Percentiles rank a stretch among this genome's conserved stretches.
Evolutionary conservation across 352 stramenopile species (phyloP).

Genomic region (Phytophthora agathidicida): DNA sequence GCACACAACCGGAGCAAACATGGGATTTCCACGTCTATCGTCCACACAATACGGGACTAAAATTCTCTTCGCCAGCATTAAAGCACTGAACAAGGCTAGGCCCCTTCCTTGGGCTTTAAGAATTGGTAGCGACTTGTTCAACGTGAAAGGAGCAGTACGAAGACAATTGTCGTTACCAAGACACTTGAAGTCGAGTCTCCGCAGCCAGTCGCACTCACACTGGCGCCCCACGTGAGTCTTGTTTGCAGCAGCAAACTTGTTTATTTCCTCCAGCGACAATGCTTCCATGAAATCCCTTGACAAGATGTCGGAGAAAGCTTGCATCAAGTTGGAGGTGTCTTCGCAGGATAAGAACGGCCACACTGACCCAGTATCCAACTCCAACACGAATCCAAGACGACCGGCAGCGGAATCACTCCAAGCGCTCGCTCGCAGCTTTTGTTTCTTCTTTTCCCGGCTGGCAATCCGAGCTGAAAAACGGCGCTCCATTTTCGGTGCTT

Average conservation of each 20-base stretch:
- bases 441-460: slow-evolving; percentile 1
- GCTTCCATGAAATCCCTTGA: neutral
- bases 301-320: neutral
- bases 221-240: slow-evolving; percentile 8
- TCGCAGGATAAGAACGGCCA: neutral
- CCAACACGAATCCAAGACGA: slow-evolving; percentile 3
- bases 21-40: neutral
- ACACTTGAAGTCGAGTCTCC: slow-evolving; percentile 8
- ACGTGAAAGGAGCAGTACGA: neutral
- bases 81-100: slow-evolving; percentile 1
- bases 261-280: neutral
- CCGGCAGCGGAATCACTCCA: neutral
- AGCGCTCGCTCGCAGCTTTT: neutral
- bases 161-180: neutral
- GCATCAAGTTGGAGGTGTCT: slow-evolving; percentile 2
- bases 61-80: neutral
- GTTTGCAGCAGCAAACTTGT: slow-evolving; percentile 8
- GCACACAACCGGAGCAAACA: slow-evolving; percentile 5
- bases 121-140: slow-evolving; percentile 5
- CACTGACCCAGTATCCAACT: slow-evolving; percentile 1
- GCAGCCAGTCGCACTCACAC: slow-evolving; percentile 25
- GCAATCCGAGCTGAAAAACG: neutral
- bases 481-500: neutral
- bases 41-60: neutral
- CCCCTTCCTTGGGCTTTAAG: neutral